A percentile compares a stretch with the other conserved stretches of the same genome.
Conservation (phyloP, 371 early-diverging fungal species). For the Mucor mucedo region DNA sequence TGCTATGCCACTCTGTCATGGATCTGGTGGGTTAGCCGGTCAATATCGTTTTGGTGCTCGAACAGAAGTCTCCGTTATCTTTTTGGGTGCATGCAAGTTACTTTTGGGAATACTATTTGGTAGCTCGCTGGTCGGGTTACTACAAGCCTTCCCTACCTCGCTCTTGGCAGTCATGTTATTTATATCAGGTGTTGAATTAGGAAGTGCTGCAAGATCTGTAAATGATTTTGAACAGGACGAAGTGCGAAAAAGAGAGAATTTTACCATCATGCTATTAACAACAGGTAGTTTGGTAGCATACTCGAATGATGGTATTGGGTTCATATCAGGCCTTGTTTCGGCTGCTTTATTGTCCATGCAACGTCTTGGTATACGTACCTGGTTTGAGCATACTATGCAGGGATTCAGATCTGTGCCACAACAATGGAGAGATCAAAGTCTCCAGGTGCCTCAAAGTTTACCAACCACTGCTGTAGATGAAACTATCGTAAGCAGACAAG, state of each 20-base stretch:
- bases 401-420: conserved; percentile 13
- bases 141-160: conserved; percentile 74
- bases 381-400: conserved; percentile 13
- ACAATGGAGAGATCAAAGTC: conserved; percentile 14
- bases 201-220: conserved; percentile 64
- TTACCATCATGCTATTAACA: conserved; percentile 70
- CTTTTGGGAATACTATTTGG: conserved; percentile 82
- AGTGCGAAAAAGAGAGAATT: conserved; percentile 61
- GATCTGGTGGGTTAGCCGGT: conserved; percentile 90
- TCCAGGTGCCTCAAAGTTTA: conserved; percentile 1
- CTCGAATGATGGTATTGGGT: conserved; percentile 85
- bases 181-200: conserved; percentile 75
- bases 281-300: conserved; percentile 75
- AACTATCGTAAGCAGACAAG: neutral
- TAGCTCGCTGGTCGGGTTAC: conserved; percentile 71
- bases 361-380: conserved; percentile 38
- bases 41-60: conserved; percentile 95
- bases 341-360: conserved; percentile 52
- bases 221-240: conserved; percentile 47
- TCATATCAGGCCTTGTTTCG: conserved; percentile 66
- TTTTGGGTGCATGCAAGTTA: conserved; percentile 80
- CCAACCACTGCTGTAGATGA: neutral
- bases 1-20: conserved; percentile 82
- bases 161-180: conserved; percentile 89
- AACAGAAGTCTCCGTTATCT: conserved; percentile 76